Evolutionary conservation across 805 yeast genomes (phyloP), one percentile per base, ranked within the genome.

Genomic region (Saccharomycopsis schoenii): DNA sequence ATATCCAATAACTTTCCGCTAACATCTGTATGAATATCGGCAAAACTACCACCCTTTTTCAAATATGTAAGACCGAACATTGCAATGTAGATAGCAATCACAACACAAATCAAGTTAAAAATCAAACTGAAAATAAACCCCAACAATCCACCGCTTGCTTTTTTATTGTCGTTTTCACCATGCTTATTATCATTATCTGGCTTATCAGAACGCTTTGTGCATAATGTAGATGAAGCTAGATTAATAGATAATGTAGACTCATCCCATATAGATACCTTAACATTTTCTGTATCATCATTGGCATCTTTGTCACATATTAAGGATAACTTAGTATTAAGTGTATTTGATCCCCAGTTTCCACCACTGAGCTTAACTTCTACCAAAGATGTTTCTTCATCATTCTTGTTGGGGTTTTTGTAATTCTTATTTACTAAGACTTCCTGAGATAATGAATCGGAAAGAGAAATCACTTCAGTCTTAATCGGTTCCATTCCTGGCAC

Each of bases 21-120:
- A 58, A 90, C 83, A 69, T 90, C 93, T 65, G 79, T 82, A 56
- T 87, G 77, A 36, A 89, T 83, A 61, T 88, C 92, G 66, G 84
- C 84, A 71, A 88, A 78, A 64, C 87, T 75, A 12, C 80, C 81
- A 55, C 91, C 89, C 66, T 88, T 83, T 66, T 87, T 83, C 67
- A 83, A 83, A 71, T 85, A 83, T 67, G 85, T 86, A 65, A 85
- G 77, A 89, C 91, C 87, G 1, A 91, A 88, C 40, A 86, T 86
- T 29, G 84, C 84, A 59, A 85, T 80, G 71, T 89, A 92, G 51
- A 83, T 83, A 55, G 90, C 84, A 67, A 88, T 78, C 55, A 81
- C 80, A 40, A 93, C 72, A 17, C 89, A 88, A 65, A 85, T 72
- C 62, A 91, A 73, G 66, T 92, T 84, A 69, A 92, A 89, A 10